phyloP scores from a whole-genome alignment of 225 moss, liverwort and hornwort species.

The Lunularia cruciata region DNA sequence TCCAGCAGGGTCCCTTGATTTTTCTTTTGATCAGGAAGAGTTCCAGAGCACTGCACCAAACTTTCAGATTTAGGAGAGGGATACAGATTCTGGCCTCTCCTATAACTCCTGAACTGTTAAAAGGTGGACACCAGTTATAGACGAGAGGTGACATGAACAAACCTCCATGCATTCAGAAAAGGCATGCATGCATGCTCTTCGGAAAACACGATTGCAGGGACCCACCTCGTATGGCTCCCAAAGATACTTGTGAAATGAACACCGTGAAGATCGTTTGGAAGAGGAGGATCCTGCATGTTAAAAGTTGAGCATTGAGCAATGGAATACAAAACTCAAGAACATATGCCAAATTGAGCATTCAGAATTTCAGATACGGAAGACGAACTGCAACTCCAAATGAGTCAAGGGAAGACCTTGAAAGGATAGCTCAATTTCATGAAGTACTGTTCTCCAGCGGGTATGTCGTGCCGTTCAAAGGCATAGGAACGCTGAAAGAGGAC shows the following conservation, averaged over 20 bases:
- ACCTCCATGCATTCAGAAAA: too few relatives aligned
- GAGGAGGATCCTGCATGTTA: slow-evolving; percentile 64
- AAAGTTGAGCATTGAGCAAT: too few relatives aligned
- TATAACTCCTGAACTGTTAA: too few relatives aligned
- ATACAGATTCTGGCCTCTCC: too few relatives aligned
- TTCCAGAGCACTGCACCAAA: slow-evolving; percentile 72
- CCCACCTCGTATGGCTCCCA: slow-evolving; percentile 93
- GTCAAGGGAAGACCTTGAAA: slow-evolving; percentile 58
- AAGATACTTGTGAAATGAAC: slow-evolving; percentile 69
- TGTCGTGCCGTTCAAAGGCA: slow-evolving; percentile 83
- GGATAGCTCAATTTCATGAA: slow-evolving; percentile 86
- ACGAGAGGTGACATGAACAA: too few relatives aligned
- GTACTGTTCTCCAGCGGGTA: slow-evolving; percentile 77
- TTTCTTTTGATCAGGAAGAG: slow-evolving; percentile 82
- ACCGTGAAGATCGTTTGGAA: slow-evolving; percentile 71
- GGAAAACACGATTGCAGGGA: too few relatives aligned
- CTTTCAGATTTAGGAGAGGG: too few relatives aligned
- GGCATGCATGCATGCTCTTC: neutral
- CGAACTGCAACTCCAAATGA: neutral
- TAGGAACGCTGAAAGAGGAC: slow-evolving; percentile 72
- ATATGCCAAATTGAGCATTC: too few relatives aligned
- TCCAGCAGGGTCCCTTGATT: slow-evolving; percentile 95
- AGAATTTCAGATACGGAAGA: neutral
- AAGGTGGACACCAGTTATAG: too few relatives aligned
- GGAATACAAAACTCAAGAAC: too few relatives aligned